A percentile compares a stretch with the other conserved stretches of the same genome.
These are phyloP conservation scores for Ambrosia trifida DNA, from an alignment of 129 eudicot species.

Conservation along the genomic window DNA sequence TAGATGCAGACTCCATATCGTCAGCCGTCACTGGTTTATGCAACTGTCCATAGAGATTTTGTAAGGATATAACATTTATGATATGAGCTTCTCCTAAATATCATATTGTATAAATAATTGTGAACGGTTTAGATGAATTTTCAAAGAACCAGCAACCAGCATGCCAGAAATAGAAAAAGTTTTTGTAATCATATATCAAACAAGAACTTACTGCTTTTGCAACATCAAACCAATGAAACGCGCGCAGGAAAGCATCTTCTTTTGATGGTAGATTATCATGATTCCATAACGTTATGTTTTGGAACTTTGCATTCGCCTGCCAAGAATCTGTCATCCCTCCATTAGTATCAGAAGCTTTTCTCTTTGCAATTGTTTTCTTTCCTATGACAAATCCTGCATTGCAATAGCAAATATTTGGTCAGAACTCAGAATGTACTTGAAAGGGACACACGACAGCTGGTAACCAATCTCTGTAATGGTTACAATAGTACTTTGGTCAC, in stretches of 20 bases:
- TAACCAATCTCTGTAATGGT: background rate
- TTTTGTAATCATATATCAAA: slow-evolving; percentile 15
- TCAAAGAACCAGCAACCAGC: background rate
- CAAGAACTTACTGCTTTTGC: slow-evolving; percentile 75
- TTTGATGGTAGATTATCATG: slow-evolving; percentile 90
- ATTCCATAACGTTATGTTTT: slow-evolving; percentile 78
- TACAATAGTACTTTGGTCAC: background rate
- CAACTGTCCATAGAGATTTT: slow-evolving; percentile 49
- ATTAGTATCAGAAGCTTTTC: slow-evolving; percentile 39
- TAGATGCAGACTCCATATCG: slow-evolving; percentile 60
- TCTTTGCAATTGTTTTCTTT: slow-evolving; percentile 45
- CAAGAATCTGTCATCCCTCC: slow-evolving; percentile 44
- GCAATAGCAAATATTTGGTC: background rate
- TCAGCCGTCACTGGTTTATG: slow-evolving; percentile 61
- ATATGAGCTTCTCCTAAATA: slow-evolving; percentile 18
- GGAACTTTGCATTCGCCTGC: slow-evolving; percentile 67
- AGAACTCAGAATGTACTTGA: slow-evolving; percentile 11
- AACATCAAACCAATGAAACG: slow-evolving; percentile 83
- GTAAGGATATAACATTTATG: background rate
- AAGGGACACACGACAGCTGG: background rate
- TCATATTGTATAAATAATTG: background rate
- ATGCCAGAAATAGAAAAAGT: background rate
- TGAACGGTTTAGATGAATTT: background rate
- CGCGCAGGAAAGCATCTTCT: slow-evolving; percentile 82
- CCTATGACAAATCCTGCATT: slow-evolving; percentile 75